Evolutionary conservation across 1,284 basidiomycete genomes (phyloP).

Genomic region (Malassezia sympodialis): DNA sequence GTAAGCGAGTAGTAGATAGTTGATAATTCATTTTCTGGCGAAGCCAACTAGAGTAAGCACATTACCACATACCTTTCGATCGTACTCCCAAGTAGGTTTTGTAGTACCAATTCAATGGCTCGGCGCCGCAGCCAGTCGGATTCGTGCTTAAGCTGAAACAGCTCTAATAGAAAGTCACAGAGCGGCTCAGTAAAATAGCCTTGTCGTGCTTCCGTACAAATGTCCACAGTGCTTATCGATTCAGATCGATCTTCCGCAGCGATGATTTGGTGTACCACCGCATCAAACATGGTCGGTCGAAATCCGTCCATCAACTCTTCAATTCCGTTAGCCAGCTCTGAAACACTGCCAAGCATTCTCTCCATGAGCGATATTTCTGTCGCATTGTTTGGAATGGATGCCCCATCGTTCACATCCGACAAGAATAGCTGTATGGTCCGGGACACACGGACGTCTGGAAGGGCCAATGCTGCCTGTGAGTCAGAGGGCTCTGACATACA

Average conservation of each 20-base stretch:
- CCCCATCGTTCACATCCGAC: constrained; percentile 50
- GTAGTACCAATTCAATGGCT: constrained; percentile 87
- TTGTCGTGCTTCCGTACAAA: neutral
- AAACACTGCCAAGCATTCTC: constrained; percentile 24
- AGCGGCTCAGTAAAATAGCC: constrained; percentile 64
- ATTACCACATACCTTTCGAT: constrained; percentile 65
- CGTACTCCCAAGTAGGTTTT: constrained; percentile 86
- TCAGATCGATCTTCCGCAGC: neutral
- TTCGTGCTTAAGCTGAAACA: constrained; percentile 88
- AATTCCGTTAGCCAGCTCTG: constrained; percentile 30
- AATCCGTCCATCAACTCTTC: constrained; percentile 30
- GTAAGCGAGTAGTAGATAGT: constrained; percentile 48
- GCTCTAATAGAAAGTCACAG: constrained; percentile 78
- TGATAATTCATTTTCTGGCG: constrained; percentile 62
- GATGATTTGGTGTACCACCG: constrained; percentile 24
- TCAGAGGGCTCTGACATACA: constrained; percentile 48
- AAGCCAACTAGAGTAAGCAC: constrained; percentile 59
- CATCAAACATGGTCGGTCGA: constrained; percentile 34
- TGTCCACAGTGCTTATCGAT: neutral
- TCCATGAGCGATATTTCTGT: neutral
- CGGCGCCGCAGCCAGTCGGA: constrained; percentile 93
- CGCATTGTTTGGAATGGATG: neutral
- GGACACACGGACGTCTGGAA: neutral
- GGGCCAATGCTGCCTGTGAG: neutral
- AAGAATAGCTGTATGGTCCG: constrained; percentile 56